phyloP scores from a whole-genome alignment of 1,139 yeast species.

The Yamadazyma trypodendri region DNA sequence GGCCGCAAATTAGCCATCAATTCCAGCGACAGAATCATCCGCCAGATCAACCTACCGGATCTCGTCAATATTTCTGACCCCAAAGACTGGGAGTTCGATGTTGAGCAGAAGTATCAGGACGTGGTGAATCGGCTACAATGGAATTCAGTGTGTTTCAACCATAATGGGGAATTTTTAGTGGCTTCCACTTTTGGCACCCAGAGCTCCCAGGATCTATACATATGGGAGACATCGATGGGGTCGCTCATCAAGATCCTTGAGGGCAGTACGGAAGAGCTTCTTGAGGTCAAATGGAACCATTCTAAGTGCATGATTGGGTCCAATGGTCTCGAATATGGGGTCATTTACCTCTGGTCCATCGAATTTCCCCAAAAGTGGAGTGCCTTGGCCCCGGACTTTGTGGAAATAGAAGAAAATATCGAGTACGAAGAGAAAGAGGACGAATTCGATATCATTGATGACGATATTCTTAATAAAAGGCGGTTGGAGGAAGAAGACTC shows the following conservation, averaged over 20 bases:
- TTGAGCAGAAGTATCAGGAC: constrained; percentile 85
- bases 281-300: constrained; percentile 85
- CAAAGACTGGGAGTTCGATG: constrained; percentile 55
- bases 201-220: constrained; percentile 80
- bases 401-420: constrained; percentile 88
- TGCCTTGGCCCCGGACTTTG: constrained; percentile 95
- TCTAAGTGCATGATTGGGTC: constrained; percentile 74
- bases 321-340: constrained; percentile 87
- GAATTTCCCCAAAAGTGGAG: constrained; percentile 93
- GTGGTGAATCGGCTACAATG: constrained; percentile 86
- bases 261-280: constrained; percentile 86
- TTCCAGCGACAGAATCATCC: constrained; percentile 77
- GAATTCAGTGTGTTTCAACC: constrained; percentile 77
- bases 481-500: constrained; percentile 68
- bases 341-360: constrained; percentile 79
- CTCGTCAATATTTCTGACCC: constrained; percentile 29
- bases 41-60: constrained; percentile 65
- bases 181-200: constrained; percentile 83
- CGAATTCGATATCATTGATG: constrained; percentile 83
- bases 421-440: constrained; percentile 88
- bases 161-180: constrained; percentile 78
- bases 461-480: constrained; percentile 57
- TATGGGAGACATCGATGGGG: constrained; percentile 92
- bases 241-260: constrained; percentile 84
- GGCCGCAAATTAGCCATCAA: constrained; percentile 75